These are phyloP conservation scores for Yamadazyma songkhlaensis DNA, from an alignment of 1,139 yeast species.

Conservation along the genomic window DNA sequence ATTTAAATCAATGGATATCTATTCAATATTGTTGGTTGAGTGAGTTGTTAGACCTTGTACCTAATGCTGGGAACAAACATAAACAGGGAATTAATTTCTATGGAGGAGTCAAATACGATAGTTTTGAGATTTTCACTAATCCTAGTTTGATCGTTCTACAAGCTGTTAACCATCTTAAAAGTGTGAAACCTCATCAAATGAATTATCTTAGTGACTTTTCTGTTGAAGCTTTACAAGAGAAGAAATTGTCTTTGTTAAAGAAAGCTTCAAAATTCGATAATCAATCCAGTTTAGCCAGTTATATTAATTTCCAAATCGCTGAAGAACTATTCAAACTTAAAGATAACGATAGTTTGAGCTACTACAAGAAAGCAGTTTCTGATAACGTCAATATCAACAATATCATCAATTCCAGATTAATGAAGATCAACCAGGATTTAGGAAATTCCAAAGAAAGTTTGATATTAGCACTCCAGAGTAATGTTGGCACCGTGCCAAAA, in stretches of 20 bases:
- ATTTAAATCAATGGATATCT: slow-evolving; percentile 37
- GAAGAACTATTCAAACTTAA: slow-evolving; percentile 33
- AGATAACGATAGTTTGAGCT: slow-evolving; percentile 34
- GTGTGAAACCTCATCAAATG: slow-evolving; percentile 7
- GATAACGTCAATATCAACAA: slow-evolving; percentile 3
- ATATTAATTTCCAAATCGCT: slow-evolving; percentile 48
- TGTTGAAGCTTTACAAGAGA: slow-evolving; percentile 1
- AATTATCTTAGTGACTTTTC: slow-evolving; percentile 9
- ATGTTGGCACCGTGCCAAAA: too few species aligned
- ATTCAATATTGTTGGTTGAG: slow-evolving; percentile 56
- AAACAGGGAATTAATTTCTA: slow-evolving; percentile 16
- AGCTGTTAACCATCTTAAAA: slow-evolving; percentile 15
- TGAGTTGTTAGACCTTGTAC: slow-evolving; percentile 46
- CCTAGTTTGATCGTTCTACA: slow-evolving; percentile 29
- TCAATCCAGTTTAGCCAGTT: slow-evolving; percentile 16
- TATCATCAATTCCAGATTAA: slow-evolving; percentile 4
- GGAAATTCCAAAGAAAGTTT: slow-evolving; percentile 4
- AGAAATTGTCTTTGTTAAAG: slow-evolving; percentile 9
- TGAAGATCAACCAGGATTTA: slow-evolving; percentile 7
- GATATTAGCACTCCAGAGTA: background rate
- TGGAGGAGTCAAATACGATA: slow-evolving; percentile 36
- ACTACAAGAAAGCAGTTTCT: slow-evolving; percentile 21
- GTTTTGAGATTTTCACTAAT: slow-evolving; percentile 26
- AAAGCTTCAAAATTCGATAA: slow-evolving; percentile 4
- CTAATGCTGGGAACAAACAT: slow-evolving; percentile 16